Base-by-base conservation (phyloP, 2,329 filamentous ascomycete genomes). In the Peltaster fructicola region DNA sequence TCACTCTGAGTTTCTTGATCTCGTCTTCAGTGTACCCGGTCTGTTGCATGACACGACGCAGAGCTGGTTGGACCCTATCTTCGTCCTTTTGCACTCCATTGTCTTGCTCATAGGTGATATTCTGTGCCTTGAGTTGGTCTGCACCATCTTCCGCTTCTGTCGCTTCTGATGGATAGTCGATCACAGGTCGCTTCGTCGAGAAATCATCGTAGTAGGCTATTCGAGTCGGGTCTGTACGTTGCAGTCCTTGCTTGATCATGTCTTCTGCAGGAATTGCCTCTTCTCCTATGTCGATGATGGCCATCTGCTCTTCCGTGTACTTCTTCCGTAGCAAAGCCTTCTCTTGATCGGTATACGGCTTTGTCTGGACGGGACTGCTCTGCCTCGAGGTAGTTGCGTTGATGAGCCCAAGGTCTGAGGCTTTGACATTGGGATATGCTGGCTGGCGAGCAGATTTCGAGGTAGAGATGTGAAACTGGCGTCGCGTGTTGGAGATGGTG, bases 201-300 rank as follows among this genome's bases (percentile, higher is more conserved):
- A 92, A 76, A 50, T 91, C 80, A 48, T 93, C 82, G 27, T 85
- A 55, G 50, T 91, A 88, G 32, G 68, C 60, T 24, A 84, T 57
- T 26, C 61, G 60, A 59, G 79, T 77, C 6, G 71, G 64, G 47
- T 91, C 82, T 27, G 58, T 63, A 32, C 81, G 72, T 39, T 78
- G 51, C 20, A 68, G 63, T 36, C 73, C 78, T 53, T 88, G 76
- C 16, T 68, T 60, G 20, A 73, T 61, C 45, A 93, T 48, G 51
- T 95, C 80, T 36, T 70, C 60, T 7, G 73, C 57, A 44, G 76
- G 64, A 47, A 93, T 72, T 37, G 76, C 69, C 32, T 65, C 57
- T 53, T 93, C 84, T 40, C 75, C 82, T 23, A 77, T 76, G 53
- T 77, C 63, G 46, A 95, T 70, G 29, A 82, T 80, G 28, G 68